phyloP scores from a whole-genome alignment of 768 basidiomycete genomes.

The Podaxis mareebaensis region DNA sequence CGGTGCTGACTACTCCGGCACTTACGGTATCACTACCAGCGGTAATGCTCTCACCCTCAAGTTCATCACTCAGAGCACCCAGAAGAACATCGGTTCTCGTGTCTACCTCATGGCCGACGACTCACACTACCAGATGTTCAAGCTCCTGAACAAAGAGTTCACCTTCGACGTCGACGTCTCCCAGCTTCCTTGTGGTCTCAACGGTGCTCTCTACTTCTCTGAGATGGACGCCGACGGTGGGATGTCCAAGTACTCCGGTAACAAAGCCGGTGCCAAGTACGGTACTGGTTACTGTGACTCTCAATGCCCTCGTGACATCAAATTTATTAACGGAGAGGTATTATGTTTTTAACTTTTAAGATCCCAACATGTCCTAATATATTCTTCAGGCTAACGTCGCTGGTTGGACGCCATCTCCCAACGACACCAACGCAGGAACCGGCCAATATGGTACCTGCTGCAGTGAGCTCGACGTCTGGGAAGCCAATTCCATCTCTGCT shows the following conservation, averaged over 20 bases:
- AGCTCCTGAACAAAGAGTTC: slow-evolving; percentile 57
- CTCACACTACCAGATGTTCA: slow-evolving; percentile 44
- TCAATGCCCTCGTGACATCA: slow-evolving; percentile 59
- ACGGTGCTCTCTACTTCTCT: slow-evolving; percentile 59
- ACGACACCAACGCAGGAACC: slow-evolving; percentile 45
- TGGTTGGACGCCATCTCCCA: slow-evolving; percentile 39
- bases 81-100: slow-evolving; percentile 43
- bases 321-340: slow-evolving; percentile 59
- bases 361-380: background rate
- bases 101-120: slow-evolving; percentile 53
- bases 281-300: slow-evolving; percentile 39
- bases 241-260: slow-evolving; percentile 43
- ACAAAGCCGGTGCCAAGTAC: slow-evolving; percentile 56
- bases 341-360: slow-evolving; percentile 19
- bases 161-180: slow-evolving; percentile 63
- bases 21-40: slow-evolving; percentile 53
- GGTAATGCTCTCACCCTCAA: slow-evolving; percentile 49
- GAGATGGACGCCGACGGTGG: slow-evolving; percentile 62
- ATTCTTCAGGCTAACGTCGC: slow-evolving; percentile 44
- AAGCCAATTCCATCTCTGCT: slow-evolving; percentile 52
- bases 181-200: slow-evolving; percentile 57
- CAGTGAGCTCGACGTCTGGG: slow-evolving; percentile 63
- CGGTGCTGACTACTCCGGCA: slow-evolving; percentile 48
- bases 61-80: slow-evolving; percentile 40
- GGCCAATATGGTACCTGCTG: slow-evolving; percentile 55